Conservation (phyloP, 192 early-diverging fungal genomes). For the Backusella morwellensis region DNA sequence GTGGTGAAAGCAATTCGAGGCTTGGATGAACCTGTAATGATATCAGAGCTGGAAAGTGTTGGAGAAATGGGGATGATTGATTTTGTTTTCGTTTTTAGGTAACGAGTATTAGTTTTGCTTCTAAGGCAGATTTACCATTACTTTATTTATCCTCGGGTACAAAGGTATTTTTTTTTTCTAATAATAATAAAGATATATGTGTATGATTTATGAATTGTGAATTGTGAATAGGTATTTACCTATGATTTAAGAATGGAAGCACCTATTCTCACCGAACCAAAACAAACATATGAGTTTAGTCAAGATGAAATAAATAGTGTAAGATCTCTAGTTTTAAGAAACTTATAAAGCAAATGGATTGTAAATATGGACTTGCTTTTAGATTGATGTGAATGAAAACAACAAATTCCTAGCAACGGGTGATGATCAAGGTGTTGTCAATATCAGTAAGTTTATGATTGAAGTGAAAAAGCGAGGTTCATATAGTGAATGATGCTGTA, state of each 20-base stretch:
- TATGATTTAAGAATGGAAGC: constrained; percentile 43
- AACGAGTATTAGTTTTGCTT: constrained; percentile 21
- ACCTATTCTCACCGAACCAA: constrained; percentile 32
- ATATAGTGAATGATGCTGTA: background rate
- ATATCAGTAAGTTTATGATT: constrained; percentile 22
- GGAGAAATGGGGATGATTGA: background rate
- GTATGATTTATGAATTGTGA: background rate
- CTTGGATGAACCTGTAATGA: constrained; percentile 13
- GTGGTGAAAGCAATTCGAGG: constrained; percentile 23
- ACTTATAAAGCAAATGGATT: background rate
- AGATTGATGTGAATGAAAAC: constrained; percentile 52
- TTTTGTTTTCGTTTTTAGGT: constrained; percentile 8
- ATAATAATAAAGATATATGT: background rate
- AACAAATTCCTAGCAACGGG: constrained; percentile 42
- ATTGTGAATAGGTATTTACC: constrained; percentile 18
- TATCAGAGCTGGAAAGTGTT: background rate
- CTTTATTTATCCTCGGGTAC: constrained; percentile 34
- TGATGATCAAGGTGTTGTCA: constrained; percentile 49
- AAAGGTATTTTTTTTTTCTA: constrained; percentile 19
- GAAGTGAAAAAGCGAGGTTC: background rate
- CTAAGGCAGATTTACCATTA: background rate
- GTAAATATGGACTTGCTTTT: background rate
- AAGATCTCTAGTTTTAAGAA: background rate
- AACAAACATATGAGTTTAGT: constrained; percentile 37
- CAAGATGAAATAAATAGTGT: constrained; percentile 52